A percentile compares a stretch with the other conserved stretches of the same genome.
Evolutionary conservation across 805 yeast genomes (phyloP).

Genomic region (Ogataea paraovalis): DNA sequence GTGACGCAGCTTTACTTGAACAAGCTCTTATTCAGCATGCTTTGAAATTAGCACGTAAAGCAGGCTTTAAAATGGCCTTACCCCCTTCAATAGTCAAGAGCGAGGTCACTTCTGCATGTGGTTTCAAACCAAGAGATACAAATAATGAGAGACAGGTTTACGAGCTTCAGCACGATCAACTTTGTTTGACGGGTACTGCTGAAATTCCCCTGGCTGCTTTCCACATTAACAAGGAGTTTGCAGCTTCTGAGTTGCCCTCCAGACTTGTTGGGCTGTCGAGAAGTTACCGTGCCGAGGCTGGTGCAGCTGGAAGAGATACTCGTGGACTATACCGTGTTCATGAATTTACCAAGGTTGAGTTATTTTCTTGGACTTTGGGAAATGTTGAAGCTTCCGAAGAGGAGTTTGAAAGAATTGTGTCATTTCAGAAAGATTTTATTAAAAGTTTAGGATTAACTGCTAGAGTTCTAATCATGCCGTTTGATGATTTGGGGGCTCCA

Average conservation of each 20-base stretch:
- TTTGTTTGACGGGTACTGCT: constrained; percentile 88
- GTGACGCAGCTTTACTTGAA: constrained; percentile 84
- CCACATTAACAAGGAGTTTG: constrained; percentile 43
- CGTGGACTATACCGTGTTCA: constrained; percentile 92
- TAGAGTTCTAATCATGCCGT: constrained; percentile 83
- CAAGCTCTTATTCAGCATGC: constrained; percentile 86
- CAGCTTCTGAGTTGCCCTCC: constrained; percentile 40
- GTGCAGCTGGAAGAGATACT: constrained; percentile 91
- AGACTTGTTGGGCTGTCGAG: constrained; percentile 78
- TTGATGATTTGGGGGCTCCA: constrained; percentile 88
- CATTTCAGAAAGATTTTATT: constrained; percentile 63
- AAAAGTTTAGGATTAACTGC: constrained; percentile 71
- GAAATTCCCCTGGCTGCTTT: constrained; percentile 91
- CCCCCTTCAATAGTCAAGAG: constrained; percentile 87
- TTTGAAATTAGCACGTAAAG: constrained; percentile 54
- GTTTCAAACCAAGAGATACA: constrained; percentile 89
- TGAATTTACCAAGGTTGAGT: constrained; percentile 92
- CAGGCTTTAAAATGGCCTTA: constrained; percentile 64
- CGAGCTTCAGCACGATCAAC: constrained; percentile 41
- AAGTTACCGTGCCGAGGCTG: constrained; percentile 94
- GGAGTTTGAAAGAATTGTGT: constrained; percentile 57
- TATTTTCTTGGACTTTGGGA: constrained; percentile 68
- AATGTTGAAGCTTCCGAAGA: constrained; percentile 32
- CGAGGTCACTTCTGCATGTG: constrained; percentile 83
- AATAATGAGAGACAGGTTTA: constrained; percentile 85